Evolutionary conservation across 345 rosid species (phyloP).

Genomic region (Clausena lansium): DNA sequence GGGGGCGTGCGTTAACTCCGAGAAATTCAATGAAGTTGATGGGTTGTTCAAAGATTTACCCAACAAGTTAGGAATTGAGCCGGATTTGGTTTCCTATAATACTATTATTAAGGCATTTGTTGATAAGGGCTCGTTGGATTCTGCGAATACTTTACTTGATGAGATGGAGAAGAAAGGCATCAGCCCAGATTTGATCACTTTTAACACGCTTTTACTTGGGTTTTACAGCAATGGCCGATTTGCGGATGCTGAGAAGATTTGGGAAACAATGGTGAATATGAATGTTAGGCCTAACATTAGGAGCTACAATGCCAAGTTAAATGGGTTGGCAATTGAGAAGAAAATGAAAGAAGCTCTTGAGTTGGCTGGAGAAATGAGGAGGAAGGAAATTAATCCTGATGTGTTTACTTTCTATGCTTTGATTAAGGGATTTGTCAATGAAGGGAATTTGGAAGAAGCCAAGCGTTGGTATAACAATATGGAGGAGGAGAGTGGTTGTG

Average conservation of each 20-base stretch:
- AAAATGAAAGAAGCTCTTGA: constrained; percentile 44
- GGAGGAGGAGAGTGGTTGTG: constrained; percentile 27
- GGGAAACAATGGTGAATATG: constrained; percentile 51
- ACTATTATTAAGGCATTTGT: constrained; percentile 54
- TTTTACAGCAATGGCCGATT: constrained; percentile 42
- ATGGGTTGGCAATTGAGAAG: constrained; percentile 45
- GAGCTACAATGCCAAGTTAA: constrained; percentile 57
- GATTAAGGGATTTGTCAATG: constrained; percentile 47
- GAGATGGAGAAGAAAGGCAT: constrained; percentile 61
- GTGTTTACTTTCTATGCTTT: constrained; percentile 53
- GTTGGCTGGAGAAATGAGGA: constrained; percentile 44
- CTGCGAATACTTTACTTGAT: constrained; percentile 42
- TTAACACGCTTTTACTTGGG: constrained; percentile 50
- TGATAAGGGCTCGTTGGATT: constrained; percentile 43
- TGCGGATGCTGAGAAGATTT: constrained; percentile 57
- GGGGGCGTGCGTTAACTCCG: constrained; percentile 53
- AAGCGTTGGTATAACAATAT: constrained; percentile 53
- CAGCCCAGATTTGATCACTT: constrained; percentile 47
- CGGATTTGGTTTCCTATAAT: constrained; percentile 53
- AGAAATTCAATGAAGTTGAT: constrained; percentile 45
- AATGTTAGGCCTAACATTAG: constrained; percentile 41
- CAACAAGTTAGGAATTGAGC: constrained; percentile 42
- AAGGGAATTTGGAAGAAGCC: constrained; percentile 42
- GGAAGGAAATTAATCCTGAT: constrained; percentile 42
- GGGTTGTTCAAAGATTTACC: constrained; percentile 44